Conservation (phyloP, 176 grass and related monocot species). For the Pontederia paniculata region DNA sequence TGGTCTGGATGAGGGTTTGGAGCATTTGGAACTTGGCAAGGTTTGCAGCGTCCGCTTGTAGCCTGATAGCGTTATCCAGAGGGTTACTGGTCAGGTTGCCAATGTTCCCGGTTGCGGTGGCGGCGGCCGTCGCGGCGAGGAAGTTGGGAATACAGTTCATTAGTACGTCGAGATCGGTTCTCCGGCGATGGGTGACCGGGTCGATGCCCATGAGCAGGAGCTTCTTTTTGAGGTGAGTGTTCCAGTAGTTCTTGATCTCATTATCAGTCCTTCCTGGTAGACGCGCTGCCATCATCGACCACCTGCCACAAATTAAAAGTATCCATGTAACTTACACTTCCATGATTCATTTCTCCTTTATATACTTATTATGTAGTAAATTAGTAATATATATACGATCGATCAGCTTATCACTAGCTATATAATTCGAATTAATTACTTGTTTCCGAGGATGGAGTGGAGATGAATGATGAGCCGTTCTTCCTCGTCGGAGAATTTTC, state of each 20-base stretch:
- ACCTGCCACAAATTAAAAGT: constrained; percentile 22
- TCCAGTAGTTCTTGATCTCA: constrained; percentile 21
- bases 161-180: constrained; percentile 16
- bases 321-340: background rate
- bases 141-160: background rate
- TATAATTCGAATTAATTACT: constrained; percentile 5
- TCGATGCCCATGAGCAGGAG: constrained; percentile 46
- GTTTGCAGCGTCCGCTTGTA: constrained; percentile 7
- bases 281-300: constrained; percentile 50
- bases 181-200: constrained; percentile 45
- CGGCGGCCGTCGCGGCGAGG: constrained; percentile 38
- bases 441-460: constrained; percentile 29
- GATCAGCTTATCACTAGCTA: no score
- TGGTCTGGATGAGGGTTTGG: constrained; percentile 4
- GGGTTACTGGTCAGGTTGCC: constrained; percentile 46
- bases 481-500: constrained; percentile 26
- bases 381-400: no score
- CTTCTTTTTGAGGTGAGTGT: constrained; percentile 59
- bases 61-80: constrained; percentile 2
- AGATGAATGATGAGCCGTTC: constrained; percentile 15
- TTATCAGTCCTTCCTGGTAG: constrained; percentile 17
- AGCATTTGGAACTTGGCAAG: constrained; percentile 4
- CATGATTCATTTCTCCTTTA: no score
- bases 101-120: constrained; percentile 13
- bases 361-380: no score